Conservation (phyloP, 1,284 basidiomycete genomes). For the Ganoderma boninense region DNA sequence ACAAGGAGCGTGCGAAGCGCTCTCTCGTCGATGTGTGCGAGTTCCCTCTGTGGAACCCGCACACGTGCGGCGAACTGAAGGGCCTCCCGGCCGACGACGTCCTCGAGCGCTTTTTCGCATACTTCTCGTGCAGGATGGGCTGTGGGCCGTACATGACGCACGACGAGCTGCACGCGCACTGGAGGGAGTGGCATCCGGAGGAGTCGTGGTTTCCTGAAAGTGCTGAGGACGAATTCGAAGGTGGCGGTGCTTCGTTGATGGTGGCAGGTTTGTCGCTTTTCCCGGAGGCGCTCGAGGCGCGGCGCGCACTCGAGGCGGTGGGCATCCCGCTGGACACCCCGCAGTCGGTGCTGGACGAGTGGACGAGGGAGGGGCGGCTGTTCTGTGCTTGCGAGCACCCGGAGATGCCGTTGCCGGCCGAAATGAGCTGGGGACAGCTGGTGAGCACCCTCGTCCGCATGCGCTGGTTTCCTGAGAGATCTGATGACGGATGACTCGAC, state of each 20-base stretch:
- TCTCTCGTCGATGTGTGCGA: not conserved
- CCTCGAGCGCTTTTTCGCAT: slow-evolving; percentile 12
- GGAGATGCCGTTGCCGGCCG: no score
- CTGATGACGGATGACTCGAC: no score
- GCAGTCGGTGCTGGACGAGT: not conserved
- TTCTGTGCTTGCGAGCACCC: no score
- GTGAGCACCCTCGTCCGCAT: no score
- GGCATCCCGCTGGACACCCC: slow-evolving; percentile 1
- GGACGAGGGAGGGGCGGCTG: no score
- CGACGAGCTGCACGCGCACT: slow-evolving; percentile 15
- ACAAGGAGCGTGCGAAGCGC: slow-evolving; percentile 6
- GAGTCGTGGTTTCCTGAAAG: not conserved
- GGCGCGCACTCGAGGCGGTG: not conserved
- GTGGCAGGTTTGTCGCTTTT: not conserved
- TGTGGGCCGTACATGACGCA: slow-evolving; percentile 6
- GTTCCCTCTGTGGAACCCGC: not conserved
- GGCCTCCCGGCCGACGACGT: slow-evolving; percentile 13
- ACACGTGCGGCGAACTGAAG: not conserved
- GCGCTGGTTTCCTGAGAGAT: no score
- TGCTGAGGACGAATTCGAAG: no score
- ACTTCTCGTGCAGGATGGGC: slow-evolving; percentile 11
- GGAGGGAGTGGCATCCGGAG: slow-evolving; percentile 14
- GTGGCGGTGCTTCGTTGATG: not conserved
- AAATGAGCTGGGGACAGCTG: no score
- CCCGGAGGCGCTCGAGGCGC: not conserved